phyloP scores from a whole-genome alignment of 2,329 filamentous ascomycete species.

The Setomelanomma holmii region DNA sequence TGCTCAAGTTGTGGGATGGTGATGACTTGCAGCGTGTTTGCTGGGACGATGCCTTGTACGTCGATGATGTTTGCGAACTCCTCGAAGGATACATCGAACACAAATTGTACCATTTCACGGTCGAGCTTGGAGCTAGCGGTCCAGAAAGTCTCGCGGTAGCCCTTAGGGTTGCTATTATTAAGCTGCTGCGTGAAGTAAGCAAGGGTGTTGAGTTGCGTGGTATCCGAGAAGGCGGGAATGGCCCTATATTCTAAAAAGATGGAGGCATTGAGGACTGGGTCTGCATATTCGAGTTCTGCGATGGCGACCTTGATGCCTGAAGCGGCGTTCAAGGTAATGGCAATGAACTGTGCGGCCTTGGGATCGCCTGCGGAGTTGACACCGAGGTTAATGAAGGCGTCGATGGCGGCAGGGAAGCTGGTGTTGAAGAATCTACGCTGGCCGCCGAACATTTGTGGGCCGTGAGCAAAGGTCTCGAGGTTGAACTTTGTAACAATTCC shows the following conservation, averaged over 20 bases:
- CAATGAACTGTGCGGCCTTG: constrained; percentile 17
- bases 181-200: constrained; percentile 18
- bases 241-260: constrained; percentile 1
- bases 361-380: constrained; percentile 17
- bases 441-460: constrained; percentile 26
- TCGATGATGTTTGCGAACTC: constrained; percentile 17
- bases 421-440: background rate
- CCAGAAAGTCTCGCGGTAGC: constrained; percentile 31
- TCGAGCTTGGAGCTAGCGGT: constrained; percentile 28
- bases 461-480: constrained; percentile 21
- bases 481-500: constrained; percentile 27
- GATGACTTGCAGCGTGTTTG: constrained; percentile 29
- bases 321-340: background rate
- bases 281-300: constrained; percentile 1
- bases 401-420: constrained; percentile 17
- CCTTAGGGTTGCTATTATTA: constrained; percentile 10
- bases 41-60: constrained; percentile 21
- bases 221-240: constrained; percentile 14
- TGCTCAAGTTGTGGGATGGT: constrained; percentile 15
- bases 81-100: constrained; percentile 20
- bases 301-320: background rate
- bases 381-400: constrained; percentile 24
- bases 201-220: constrained; percentile 19
- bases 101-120: constrained; percentile 13
- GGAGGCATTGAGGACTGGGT: background rate